These are phyloP conservation scores for Podosphaera xanthii DNA, from an alignment of 2,329 filamentous ascomycete species.

Conservation along the genomic window DNA sequence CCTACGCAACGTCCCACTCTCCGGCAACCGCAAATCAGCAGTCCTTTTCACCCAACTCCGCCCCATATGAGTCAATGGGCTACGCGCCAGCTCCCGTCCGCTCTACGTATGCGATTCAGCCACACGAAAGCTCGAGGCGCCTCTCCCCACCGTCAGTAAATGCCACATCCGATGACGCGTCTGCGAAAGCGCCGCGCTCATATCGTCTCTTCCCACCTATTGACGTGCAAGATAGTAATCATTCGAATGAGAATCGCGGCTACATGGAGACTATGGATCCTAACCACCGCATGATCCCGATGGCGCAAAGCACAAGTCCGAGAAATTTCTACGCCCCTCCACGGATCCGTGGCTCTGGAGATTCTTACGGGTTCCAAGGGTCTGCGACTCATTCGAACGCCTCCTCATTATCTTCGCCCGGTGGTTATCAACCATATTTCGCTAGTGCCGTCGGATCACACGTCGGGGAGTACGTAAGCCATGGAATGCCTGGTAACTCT, in stretches of 20 bases:
- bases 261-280: constrained; percentile 83
- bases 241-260: constrained; percentile 35
- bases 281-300: constrained; percentile 79
- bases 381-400: constrained; percentile 52
- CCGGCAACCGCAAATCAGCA: constrained; percentile 10
- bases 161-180: constrained; percentile 22
- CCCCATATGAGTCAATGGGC: constrained; percentile 53
- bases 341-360: constrained; percentile 45
- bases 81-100: constrained; percentile 45
- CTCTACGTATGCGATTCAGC: constrained; percentile 31
- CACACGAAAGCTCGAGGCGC: constrained; percentile 33
- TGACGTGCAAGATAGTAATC: constrained; percentile 36
- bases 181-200: constrained; percentile 11
- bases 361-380: constrained; percentile 71
- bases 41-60: constrained; percentile 20
- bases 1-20: constrained; percentile 42
- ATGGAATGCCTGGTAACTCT: constrained; percentile 20
- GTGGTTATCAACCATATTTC: constrained; percentile 66
- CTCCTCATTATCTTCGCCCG: constrained; percentile 73
- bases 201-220: constrained; percentile 37
- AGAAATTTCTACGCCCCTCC: constrained; percentile 61
- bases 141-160: constrained; percentile 68
- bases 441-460: constrained; percentile 64
- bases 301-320: constrained; percentile 89
- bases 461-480: constrained; percentile 82